These are phyloP conservation scores for Sphaerobolus stellatus DNA, from an alignment of 1,284 basidiomycete species.

Conservation along the genomic window DNA sequence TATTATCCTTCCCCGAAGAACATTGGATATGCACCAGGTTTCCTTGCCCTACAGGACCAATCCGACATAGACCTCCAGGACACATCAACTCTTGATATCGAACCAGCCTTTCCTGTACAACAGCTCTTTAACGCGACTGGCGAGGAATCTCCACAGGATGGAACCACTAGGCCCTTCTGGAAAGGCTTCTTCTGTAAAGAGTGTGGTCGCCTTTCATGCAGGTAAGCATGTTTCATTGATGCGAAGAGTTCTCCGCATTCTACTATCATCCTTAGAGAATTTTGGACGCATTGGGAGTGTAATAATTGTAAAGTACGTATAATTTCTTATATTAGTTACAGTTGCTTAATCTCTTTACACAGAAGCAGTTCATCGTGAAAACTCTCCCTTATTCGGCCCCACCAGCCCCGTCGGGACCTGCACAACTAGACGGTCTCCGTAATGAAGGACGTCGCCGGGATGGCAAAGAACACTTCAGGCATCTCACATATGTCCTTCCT, in stretches of 20 bases:
- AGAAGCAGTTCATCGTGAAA: too few relatives aligned
- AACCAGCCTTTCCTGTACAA: slow-evolving; percentile 3
- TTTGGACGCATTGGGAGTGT: slow-evolving; percentile 75
- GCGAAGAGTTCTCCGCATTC: background rate
- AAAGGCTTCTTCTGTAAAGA: slow-evolving; percentile 65
- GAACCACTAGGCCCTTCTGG: slow-evolving; percentile 54
- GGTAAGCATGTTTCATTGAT: slow-evolving; percentile 40
- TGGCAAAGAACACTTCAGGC: too few relatives aligned
- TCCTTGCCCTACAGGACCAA: background rate
- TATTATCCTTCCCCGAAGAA: slow-evolving; percentile 24
- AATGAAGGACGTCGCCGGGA: too few relatives aligned
- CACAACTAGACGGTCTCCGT: too few relatives aligned
- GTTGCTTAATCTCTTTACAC: too few relatives aligned
- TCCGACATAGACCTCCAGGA: too few relatives aligned
- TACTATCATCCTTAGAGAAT: slow-evolving; percentile 22
- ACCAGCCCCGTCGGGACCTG: too few relatives aligned
- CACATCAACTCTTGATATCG: slow-evolving; percentile 4
- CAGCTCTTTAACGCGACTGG: background rate
- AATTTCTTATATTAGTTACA: too few relatives aligned
- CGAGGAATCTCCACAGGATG: slow-evolving; percentile 3
- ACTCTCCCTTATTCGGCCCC: too few relatives aligned
- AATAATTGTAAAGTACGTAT: slow-evolving; percentile 44
- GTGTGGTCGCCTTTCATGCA: slow-evolving; percentile 71
- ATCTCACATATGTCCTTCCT: too few relatives aligned
- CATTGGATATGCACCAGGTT: slow-evolving; percentile 5